Conservation (phyloP, 345 rosid genomes). For the Pugionium cornutum region DNA sequence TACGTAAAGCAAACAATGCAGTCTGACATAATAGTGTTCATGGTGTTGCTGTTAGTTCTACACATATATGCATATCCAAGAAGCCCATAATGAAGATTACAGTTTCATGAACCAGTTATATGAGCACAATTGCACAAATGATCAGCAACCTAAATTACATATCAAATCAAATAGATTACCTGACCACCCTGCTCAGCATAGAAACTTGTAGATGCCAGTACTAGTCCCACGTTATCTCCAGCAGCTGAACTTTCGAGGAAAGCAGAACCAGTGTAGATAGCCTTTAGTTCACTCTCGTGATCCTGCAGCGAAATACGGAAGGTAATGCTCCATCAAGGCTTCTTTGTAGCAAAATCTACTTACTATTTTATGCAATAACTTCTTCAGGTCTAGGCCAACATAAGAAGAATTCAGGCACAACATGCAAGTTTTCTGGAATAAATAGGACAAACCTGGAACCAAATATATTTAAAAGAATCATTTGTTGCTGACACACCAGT, state of each 20-base stretch:
- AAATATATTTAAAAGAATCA: conserved; percentile 73
- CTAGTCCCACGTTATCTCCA: conserved; percentile 67
- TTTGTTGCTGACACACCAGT: conserved; percentile 67
- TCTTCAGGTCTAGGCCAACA: not conserved
- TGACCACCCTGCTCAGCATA: conserved; percentile 99
- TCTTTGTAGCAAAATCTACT: not conserved
- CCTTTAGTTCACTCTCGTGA: conserved; percentile 68
- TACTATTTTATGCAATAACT: conserved; percentile 8
- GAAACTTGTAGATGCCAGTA: conserved; percentile 79
- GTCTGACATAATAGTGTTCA: conserved; percentile 15
- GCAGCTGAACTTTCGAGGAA: conserved; percentile 53
- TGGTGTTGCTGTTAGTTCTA: not conserved
- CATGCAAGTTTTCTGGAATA: conserved; percentile 8
- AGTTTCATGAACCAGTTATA: conserved; percentile 9
- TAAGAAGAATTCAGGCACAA: not conserved
- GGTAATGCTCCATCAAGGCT: not conserved
- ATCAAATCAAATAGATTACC: conserved; percentile 47
- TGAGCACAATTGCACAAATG: conserved; percentile 14
- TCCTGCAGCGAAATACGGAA: conserved; percentile 47
- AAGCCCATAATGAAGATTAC: conserved; percentile 1
- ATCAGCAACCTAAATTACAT: conserved; percentile 7
- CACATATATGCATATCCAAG: not conserved
- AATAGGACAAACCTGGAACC: conserved; percentile 49
- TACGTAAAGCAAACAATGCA: conserved; percentile 2
- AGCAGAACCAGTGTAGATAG: conserved; percentile 80